A percentile compares a stretch with the other conserved stretches of the same genome.
phyloP scores from a whole-genome alignment of 495 filamentous ascomycete species.

The Thozetella sp. region DNA sequence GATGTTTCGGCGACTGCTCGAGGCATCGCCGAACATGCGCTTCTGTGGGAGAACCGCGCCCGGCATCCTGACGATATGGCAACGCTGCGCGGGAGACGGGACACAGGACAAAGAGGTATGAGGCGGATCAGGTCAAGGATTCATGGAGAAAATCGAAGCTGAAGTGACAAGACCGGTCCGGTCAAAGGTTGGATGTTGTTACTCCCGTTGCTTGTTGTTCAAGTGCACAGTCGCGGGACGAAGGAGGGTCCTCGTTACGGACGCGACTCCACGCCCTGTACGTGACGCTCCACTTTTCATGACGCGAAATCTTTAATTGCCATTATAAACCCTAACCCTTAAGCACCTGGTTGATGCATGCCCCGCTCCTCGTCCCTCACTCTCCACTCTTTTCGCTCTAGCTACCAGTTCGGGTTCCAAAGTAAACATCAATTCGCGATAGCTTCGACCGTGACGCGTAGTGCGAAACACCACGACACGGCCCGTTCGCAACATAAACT shows the following conservation, averaged over 20 bases:
- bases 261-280: constrained; percentile 25
- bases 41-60: constrained; percentile 51
- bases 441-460: background rate
- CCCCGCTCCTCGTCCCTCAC: background rate
- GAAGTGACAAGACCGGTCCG: too few species aligned
- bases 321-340: background rate
- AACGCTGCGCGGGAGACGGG: background rate
- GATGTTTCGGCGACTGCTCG: constrained; percentile 47
- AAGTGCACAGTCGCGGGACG: background rate
- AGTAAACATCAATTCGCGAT: constrained; percentile 5
- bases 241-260: background rate
- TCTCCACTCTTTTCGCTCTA: background rate
- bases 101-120: too few species aligned
- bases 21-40: constrained; percentile 50
- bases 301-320: constrained; percentile 29
- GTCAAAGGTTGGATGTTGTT: too few species aligned
- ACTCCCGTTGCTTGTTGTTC: too few species aligned
- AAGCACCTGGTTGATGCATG: background rate
- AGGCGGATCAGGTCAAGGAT: constrained; percentile 2
- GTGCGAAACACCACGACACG: background rate
- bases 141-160: background rate
- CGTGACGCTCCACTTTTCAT: constrained; percentile 28
- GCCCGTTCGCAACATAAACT: background rate
- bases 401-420: background rate
- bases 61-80: constrained; percentile 30